Evolutionary conservation across 2,329 filamentous ascomycete species (phyloP).

Genomic region (Raffaelea deltoideospora): DNA sequence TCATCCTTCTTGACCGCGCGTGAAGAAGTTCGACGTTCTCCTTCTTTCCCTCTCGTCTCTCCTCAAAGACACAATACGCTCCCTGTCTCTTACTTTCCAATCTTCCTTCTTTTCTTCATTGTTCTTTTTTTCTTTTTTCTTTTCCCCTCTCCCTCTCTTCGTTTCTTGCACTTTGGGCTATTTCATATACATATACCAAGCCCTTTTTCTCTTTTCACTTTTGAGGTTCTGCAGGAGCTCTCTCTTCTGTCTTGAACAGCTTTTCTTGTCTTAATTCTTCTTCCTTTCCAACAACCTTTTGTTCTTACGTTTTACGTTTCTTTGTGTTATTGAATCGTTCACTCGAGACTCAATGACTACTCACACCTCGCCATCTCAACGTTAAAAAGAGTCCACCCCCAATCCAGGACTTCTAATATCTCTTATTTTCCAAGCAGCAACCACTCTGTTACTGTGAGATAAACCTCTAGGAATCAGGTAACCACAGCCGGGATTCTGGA

Average conservation of each 20-base stretch:
- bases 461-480: no score
- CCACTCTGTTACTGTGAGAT: no score
- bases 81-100: neutral
- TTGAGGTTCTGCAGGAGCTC: no score
- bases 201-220: neutral
- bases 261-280: neutral
- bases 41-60: neutral
- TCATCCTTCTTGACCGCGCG: neutral
- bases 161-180: no score
- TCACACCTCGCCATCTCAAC: neutral
- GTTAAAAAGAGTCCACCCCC: no score
- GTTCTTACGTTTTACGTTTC: no score
- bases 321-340: conserved; percentile 7
- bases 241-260: no score
- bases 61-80: no score
- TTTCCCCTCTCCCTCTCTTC: neutral
- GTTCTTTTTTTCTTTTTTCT: conserved; percentile 1
- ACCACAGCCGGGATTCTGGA: no score
- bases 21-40: neutral
- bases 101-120: neutral
- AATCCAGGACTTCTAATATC: neutral
- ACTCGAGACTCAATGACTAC: conserved; percentile 6
- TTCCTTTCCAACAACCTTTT: no score
- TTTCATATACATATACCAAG: no score
- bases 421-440: neutral